These are phyloP conservation scores for Exophiala phaeomuriformis DNA, from an alignment of 2,329 filamentous ascomycete species.

Conservation along the genomic window DNA sequence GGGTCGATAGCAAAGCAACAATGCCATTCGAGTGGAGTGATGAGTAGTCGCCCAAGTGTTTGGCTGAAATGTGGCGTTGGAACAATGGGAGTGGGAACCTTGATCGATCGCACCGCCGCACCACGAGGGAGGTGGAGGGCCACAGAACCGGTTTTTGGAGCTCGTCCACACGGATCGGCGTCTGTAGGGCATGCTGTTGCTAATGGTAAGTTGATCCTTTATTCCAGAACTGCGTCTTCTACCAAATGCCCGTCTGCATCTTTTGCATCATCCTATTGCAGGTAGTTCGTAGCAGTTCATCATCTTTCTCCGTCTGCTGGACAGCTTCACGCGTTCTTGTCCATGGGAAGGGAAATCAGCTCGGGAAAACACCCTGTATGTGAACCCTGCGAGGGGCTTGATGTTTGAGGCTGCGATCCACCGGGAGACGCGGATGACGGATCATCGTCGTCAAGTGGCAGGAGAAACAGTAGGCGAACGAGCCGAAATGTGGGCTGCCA, in stretches of 20 bases:
- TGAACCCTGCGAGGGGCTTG: no score
- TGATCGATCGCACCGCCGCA: slow-evolving; percentile 12
- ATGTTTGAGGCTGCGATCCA: not conserved
- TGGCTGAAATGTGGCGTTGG: slow-evolving; percentile 10
- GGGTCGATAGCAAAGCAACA: not conserved
- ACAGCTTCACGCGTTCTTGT: no score
- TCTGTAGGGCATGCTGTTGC: slow-evolving; percentile 51
- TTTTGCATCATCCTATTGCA: no score
- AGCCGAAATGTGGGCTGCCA: slow-evolving; percentile 1
- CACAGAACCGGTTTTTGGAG: slow-evolving; percentile 9
- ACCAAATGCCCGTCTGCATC: no score
- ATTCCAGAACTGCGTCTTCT: not conserved
- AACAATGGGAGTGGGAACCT: not conserved
- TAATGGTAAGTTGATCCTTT: not conserved
- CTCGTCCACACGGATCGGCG: not conserved
- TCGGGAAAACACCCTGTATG: no score
- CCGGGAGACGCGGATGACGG: not conserved
- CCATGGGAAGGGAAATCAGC: no score
- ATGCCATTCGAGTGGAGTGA: slow-evolving; percentile 6
- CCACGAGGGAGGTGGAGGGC: not conserved
- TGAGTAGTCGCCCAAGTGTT: slow-evolving; percentile 7
- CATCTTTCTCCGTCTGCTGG: no score
- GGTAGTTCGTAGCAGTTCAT: no score
- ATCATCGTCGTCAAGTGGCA: not conserved
- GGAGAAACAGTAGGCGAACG: slow-evolving; percentile 8